Base-by-base conservation (phyloP, 2,329 filamentous ascomycete genomes). In the Ambrosiella cleistominuta region DNA sequence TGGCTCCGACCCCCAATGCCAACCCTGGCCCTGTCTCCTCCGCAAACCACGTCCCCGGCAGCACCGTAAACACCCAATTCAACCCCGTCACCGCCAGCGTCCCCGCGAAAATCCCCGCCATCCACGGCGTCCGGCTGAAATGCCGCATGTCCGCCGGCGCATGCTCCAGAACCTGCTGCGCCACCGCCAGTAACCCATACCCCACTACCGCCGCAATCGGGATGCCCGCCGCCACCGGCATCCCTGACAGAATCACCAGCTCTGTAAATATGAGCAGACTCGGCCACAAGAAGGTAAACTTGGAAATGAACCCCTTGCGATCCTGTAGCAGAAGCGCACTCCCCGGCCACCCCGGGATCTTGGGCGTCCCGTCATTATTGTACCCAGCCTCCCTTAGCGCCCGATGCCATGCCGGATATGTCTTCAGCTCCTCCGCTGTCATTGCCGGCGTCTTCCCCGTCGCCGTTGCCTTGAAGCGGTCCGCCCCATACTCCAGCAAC, bases 401-500 rank as follows among this genome's bases (percentile, higher is more conserved):
- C 63, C 83, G 80, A 63, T 86, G 83, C 88, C 90, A 97, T 56
- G 88, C 82, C 27, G 79, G 76, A 53, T 79, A 75, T 0, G 89
- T 94, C 67, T 93, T 94, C 75, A 98, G 90, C 69, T 97, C 93
- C 64, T 82, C 78, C 1, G 93, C 91, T 7, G 90, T 94, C 57
- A 83, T 79, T 0, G 83, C 80, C 0, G 93, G 93, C 7, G 89
- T 93, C 76, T 98, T 97, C 62, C 91, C 91, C 52, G 88, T 86
- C 57, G 82, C 78, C 36, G 90, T 96, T 71, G 89, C 85, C 42
- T 86, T 88, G 67, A 95, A 97, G 51, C 93, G 81, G 70, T 98
- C 93, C 35, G 90, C 83, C 52, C 93, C 94, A 68, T 96, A 96
- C 72, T 98, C 93, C 64, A 98, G 79, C 50, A 98, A 75, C 71